Evolutionary conservation across 192 early-diverging fungal species (phyloP).

Genomic region (Spizellomyces punctatus): DNA sequence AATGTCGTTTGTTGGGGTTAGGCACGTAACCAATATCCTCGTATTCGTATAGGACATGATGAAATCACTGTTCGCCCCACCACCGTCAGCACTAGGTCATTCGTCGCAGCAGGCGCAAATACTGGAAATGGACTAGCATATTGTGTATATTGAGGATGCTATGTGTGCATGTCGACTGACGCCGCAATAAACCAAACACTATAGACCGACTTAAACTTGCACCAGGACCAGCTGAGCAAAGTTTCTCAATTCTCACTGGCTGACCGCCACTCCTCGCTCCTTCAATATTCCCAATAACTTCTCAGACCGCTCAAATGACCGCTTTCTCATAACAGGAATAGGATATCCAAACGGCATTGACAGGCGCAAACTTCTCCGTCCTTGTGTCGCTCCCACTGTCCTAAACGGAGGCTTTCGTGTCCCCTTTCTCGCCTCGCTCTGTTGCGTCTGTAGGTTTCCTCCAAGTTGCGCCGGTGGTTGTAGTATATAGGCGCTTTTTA

Average conservation of each 20-base stretch:
- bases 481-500: background rate
- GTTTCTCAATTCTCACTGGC: too few relatives aligned
- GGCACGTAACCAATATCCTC: background rate
- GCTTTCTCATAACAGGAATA: background rate
- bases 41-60: constrained; percentile 37
- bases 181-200: too few relatives aligned
- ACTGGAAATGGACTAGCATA: too few relatives aligned
- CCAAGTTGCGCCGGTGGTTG: background rate
- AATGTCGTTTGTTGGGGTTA: background rate
- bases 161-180: too few relatives aligned
- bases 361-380: background rate
- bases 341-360: background rate
- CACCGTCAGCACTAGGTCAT: constrained; percentile 1
- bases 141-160: too few relatives aligned
- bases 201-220: too few relatives aligned
- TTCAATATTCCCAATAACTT: background rate
- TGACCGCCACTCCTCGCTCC: too few relatives aligned
- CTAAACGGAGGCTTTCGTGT: background rate
- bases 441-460: background rate
- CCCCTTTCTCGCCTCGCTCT: background rate
- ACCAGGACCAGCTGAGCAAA: too few relatives aligned
- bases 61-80: constrained; percentile 46
- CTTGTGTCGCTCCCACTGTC: background rate
- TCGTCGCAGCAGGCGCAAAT: too few relatives aligned
- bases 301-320: background rate